Evolutionary conservation across 129 eudicot genomes (phyloP), one percentile per base, ranked within the genome.

Genomic region (Kitagawia praeruptora): DNA sequence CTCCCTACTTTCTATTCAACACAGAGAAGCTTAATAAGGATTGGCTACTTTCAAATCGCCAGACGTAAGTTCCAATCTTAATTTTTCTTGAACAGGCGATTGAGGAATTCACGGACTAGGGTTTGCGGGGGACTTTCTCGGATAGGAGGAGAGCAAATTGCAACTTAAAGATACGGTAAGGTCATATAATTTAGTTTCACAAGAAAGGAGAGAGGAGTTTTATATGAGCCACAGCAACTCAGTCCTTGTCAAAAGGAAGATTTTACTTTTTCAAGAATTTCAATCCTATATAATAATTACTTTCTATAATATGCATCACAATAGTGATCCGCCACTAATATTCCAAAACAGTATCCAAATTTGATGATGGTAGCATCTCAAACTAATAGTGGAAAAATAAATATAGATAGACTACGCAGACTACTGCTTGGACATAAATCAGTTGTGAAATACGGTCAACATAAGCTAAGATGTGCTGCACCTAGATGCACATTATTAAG

Each of bases 191-290:
- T 56, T 56, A 8, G 3, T 56, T 56, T 51, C 13, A 28, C 10
- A 9, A 23, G 6, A 54, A 53, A 23, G 18, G 19, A 53, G 23
- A 53, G 18, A 5, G 18, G 18, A 47, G 51, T 0, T 54, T 15
- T 54, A 19, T 10, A 16, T 54, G 9, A 19, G 9, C 28, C 66
- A 56, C 28, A 56, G 37, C 38, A 63, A 64, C 71, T 40, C 71
- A 28, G 71, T n/a, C 66, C 66, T 56, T 21, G n/a, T 51, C 21
- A 56, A 64, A 64, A 64, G 19, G 71, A 64, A 64, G 71, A 64
- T 25, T 15, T 38, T 31, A 31, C 19, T 27, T 64, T 27, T 11
- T 31, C 71, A 27, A 64, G 19, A 27, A 63, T 25, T 39, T n/a
- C 18, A 27, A n/a, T 13, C 1, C 4, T 23, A 23, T 58, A 25